These are phyloP conservation scores for Tuber calosporum DNA, from an alignment of 495 filamentous ascomycete genomes.

Conservation along the genomic window DNA sequence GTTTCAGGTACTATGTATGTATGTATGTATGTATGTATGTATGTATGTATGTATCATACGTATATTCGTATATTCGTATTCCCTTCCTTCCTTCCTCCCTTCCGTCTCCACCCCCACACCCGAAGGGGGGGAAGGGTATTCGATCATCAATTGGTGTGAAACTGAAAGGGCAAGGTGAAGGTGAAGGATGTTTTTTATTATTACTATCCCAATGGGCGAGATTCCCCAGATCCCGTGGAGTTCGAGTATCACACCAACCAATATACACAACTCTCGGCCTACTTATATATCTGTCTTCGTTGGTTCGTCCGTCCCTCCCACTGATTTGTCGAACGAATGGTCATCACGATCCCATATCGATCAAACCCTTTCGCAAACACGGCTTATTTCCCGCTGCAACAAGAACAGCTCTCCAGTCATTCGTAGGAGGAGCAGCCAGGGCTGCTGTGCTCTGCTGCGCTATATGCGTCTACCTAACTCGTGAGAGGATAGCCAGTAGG, in stretches of 20 bases:
- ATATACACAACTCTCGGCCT: not conserved
- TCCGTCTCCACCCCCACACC: not conserved
- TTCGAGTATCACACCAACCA: not conserved
- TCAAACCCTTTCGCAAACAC: not conserved
- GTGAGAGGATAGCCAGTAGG: not conserved
- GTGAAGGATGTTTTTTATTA: not conserved
- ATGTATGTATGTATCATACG: not conserved
- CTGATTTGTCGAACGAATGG: not conserved
- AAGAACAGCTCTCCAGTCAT: not conserved
- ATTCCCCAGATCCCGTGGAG: not conserved
- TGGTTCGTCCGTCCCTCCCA: not conserved
- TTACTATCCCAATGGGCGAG: not conserved
- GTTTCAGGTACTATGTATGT: not conserved
- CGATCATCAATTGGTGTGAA: not conserved
- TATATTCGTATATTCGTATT: not conserved
- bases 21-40: not conserved
- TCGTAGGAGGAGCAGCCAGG: not conserved
- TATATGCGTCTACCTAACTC: not conserved
- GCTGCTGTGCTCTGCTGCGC: not conserved
- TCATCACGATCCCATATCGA: constrained; percentile 1
- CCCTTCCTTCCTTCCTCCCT: not conserved
- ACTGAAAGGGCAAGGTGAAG: not conserved
- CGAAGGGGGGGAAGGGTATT: not conserved
- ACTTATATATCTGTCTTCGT: not conserved
- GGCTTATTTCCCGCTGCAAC: not conserved